These are phyloP conservation scores for Scheffersomyces segobiensis DNA, from an alignment of 1,139 yeast species.

Conservation along the genomic window DNA sequence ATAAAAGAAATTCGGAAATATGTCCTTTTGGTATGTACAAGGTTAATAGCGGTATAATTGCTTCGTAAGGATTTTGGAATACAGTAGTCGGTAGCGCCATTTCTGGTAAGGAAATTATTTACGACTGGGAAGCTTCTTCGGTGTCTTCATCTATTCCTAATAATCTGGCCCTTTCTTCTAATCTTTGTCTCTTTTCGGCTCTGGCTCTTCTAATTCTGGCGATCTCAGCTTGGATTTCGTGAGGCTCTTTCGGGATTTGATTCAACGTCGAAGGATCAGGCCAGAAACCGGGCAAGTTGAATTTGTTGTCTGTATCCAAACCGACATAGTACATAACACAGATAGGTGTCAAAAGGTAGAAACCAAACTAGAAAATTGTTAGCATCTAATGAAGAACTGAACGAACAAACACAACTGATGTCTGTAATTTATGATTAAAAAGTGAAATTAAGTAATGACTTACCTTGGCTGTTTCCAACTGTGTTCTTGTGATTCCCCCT, in stretches of 20 bases:
- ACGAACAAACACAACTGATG: not conserved
- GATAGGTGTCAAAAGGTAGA: conserved; percentile 83
- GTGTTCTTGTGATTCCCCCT: conserved; percentile 52
- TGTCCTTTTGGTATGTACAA: not conserved
- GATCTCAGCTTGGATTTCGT: conserved; percentile 86
- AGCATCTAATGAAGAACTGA: conserved; percentile 13
- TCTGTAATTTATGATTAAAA: not conserved
- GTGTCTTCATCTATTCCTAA: conserved; percentile 57
- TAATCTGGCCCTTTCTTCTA: conserved; percentile 71
- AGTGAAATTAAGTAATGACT: conserved; percentile 19
- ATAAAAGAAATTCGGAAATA: conserved; percentile 14
- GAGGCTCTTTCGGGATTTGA: conserved; percentile 89
- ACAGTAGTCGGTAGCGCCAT: not conserved
- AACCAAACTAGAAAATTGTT: conserved; percentile 59
- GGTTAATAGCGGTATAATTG: not conserved
- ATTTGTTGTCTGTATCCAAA: conserved; percentile 81
- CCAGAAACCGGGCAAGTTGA: conserved; percentile 95
- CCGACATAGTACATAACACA: conserved; percentile 91
- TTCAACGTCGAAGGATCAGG: conserved; percentile 93
- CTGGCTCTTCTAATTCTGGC: conserved; percentile 82
- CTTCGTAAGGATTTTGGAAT: not conserved
- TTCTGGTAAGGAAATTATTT: not conserved
- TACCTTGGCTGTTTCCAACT: conserved; percentile 69
- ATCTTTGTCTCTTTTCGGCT: conserved; percentile 65
- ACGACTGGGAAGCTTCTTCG: conserved; percentile 11